Evolutionary conservation across 176 grass and related monocot genomes (phyloP).

Genomic region (Ampelocalamus luodianensis): DNA sequence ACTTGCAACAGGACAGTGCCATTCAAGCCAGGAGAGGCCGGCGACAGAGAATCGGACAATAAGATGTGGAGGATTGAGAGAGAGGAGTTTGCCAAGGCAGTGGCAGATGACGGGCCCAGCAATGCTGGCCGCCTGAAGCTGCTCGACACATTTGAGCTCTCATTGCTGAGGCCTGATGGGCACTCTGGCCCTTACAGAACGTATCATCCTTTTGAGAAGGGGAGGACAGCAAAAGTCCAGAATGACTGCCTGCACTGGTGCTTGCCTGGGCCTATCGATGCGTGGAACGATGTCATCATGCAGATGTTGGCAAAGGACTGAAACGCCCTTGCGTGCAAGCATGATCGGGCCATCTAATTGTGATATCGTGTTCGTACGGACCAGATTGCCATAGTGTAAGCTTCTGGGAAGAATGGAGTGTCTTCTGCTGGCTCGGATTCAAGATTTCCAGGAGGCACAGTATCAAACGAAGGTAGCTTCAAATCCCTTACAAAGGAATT

Average conservation of each 20-base stretch:
- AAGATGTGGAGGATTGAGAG: constrained; percentile 70
- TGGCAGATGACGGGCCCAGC: background rate
- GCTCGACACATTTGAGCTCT: constrained; percentile 74
- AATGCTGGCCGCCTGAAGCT: constrained; percentile 50
- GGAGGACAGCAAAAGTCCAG: constrained; percentile 40
- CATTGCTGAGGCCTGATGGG: constrained; percentile 73
- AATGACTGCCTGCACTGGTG: constrained; percentile 98
- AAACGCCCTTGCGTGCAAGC: background rate
- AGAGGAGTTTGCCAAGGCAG: constrained; percentile 64
- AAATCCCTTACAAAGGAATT: background rate
- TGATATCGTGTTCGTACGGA: background rate
- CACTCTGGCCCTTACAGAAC: constrained; percentile 74
- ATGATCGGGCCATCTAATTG: background rate
- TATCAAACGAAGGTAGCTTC: background rate
- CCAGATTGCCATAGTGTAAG: background rate
- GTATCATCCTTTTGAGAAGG: constrained; percentile 65
- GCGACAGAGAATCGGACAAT: constrained; percentile 50
- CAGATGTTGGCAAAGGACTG: constrained; percentile 46
- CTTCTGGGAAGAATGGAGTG: background rate
- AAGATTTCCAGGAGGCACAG: background rate
- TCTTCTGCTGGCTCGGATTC: background rate
- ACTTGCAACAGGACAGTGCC: constrained; percentile 70
- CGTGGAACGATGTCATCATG: constrained; percentile 89
- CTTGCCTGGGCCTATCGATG: constrained; percentile 76
- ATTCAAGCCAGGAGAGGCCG: constrained; percentile 55